Conservation (phyloP, 495 filamentous ascomycete genomes). For the Cercophora newfieldiana region DNA sequence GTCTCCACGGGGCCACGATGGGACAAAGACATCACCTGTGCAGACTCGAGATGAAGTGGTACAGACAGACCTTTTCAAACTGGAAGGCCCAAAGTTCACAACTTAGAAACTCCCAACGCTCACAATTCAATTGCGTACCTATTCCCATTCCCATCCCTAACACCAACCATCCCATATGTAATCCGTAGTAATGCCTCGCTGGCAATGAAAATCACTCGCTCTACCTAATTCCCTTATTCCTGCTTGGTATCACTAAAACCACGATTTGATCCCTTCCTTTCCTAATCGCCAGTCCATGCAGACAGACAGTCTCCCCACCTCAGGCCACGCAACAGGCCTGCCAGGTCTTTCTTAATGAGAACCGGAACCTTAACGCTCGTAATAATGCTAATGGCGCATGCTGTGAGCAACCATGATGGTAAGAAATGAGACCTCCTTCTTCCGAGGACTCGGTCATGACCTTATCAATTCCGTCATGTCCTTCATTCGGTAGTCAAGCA, state of each 20-base stretch:
- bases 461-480: constrained; percentile 55
- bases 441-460: neutral
- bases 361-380: neutral
- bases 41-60: no score
- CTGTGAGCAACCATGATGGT: neutral
- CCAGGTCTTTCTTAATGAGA: neutral
- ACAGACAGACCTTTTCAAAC: no score
- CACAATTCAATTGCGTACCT: neutral
- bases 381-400: neutral
- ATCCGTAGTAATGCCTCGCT: neutral
- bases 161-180: neutral
- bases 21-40: no score
- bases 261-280: neutral
- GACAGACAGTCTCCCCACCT: neutral
- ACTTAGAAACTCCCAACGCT: no score
- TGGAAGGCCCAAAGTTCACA: no score
- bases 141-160: neutral
- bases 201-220: neutral
- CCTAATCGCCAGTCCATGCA: constrained; percentile 3
- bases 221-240: neutral
- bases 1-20: no score
- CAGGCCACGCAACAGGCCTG: neutral
- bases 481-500: constrained; percentile 57
- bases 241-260: constrained; percentile 13
- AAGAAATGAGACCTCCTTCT: neutral